These are phyloP conservation scores for Aspergillus felis DNA, from an alignment of 2,329 filamentous ascomycete genomes.

Conservation along the genomic window DNA sequence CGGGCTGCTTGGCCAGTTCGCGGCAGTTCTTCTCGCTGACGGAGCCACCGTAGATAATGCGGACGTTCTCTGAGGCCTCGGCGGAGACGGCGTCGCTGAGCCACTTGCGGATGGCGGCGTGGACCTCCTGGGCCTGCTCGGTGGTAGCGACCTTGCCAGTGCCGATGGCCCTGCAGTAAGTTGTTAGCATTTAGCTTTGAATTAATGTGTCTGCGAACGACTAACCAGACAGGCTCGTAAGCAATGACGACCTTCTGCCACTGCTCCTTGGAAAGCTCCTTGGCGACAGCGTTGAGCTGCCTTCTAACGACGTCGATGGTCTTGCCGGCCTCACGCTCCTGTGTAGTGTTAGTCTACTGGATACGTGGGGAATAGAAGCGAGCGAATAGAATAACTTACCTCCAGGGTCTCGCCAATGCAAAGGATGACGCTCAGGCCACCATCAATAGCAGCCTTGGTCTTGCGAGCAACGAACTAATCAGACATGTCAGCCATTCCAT, in stretches of 20 bases:
- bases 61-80: constrained; percentile 77
- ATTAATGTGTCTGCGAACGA: neutral
- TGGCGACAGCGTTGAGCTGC: constrained; percentile 79
- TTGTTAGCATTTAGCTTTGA: constrained; percentile 4
- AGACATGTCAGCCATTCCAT: constrained; percentile 3
- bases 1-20: constrained; percentile 83
- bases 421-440: constrained; percentile 85
- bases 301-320: constrained; percentile 69
- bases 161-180: constrained; percentile 59
- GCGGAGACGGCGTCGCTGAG: constrained; percentile 69
- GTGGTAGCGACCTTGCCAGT: constrained; percentile 90
- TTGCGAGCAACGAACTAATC: constrained; percentile 74
- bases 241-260: constrained; percentile 95
- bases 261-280: constrained; percentile 63
- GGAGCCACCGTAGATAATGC: constrained; percentile 94
- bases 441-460: constrained; percentile 87
- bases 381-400: constrained; percentile 30
- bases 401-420: constrained; percentile 96
- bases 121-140: constrained; percentile 88
- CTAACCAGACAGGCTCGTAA: constrained; percentile 98
- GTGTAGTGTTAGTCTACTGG: constrained; percentile 13
- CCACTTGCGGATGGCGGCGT: constrained; percentile 88
- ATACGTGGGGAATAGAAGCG: constrained; percentile 17
- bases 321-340: constrained; percentile 77
- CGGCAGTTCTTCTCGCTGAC: constrained; percentile 98